Percentiles rank a stretch among this genome's conserved stretches.
These are phyloP conservation scores for Trichoderma sp. DNA, from an alignment of 2,329 filamentous ascomycete genomes.

Conservation along the genomic window DNA sequence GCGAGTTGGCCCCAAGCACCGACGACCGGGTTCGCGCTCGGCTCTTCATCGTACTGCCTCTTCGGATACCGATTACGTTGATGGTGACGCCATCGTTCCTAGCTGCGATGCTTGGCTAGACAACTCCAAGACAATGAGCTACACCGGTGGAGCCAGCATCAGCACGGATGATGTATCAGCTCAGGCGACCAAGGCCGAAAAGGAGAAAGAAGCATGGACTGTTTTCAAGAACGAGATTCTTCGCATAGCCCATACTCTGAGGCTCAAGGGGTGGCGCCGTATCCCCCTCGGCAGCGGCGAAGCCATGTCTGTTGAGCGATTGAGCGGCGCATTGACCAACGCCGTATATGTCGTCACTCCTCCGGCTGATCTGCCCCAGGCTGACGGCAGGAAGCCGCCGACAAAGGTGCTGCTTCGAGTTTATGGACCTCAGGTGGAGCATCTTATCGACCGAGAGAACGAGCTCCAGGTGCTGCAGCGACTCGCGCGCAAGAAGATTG, in stretches of 20 bases:
- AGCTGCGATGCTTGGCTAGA: constrained; percentile 81
- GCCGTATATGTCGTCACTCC: constrained; percentile 93
- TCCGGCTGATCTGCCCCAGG: constrained; percentile 56
- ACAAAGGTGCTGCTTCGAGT: constrained; percentile 81
- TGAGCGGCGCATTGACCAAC: constrained; percentile 93
- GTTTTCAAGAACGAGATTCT: constrained; percentile 90
- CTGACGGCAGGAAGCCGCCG: constrained; percentile 45
- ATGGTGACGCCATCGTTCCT: constrained; percentile 80
- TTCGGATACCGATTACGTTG: constrained; percentile 81
- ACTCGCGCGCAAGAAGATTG: constrained; percentile 87
- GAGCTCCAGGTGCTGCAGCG: constrained; percentile 84
- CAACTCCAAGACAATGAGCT: constrained; percentile 84
- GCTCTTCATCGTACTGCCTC: constrained; percentile 53
- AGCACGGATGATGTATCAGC: constrained; percentile 40
- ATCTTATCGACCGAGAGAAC: constrained; percentile 89
- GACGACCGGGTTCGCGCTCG: constrained; percentile 30
- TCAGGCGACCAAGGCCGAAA: constrained; percentile 48
- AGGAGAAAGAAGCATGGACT: constrained; percentile 76
- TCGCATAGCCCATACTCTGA: constrained; percentile 81
- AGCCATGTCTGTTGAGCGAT: constrained; percentile 66
- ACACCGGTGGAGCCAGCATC: constrained; percentile 50
- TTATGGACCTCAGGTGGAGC: constrained; percentile 92
- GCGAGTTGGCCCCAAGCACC: constrained; percentile 43
- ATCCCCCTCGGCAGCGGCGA: constrained; percentile 70
- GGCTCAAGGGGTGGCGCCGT: constrained; percentile 86